Conservation (phyloP, 2,329 filamentous ascomycete species). For the Exutisphaerella laricina region DNA sequence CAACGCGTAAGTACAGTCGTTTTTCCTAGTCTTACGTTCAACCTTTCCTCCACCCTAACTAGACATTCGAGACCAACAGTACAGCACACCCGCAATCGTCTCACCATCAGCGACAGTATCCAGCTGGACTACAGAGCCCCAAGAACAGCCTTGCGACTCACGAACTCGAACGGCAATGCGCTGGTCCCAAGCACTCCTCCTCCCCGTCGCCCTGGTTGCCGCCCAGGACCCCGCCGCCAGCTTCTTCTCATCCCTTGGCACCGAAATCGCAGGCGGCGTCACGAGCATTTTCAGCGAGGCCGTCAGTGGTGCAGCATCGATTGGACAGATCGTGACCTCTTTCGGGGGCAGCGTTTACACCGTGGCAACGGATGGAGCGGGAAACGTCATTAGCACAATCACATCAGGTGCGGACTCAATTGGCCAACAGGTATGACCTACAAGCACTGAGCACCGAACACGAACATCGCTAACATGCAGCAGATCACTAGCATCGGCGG, state of each 20-base stretch:
- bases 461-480: too few species aligned
- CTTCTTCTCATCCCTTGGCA: conserved; percentile 12
- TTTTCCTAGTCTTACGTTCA: too few species aligned
- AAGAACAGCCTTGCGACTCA: neutral
- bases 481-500: conserved; percentile 12
- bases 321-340: neutral
- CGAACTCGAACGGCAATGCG: neutral
- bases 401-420: conserved; percentile 8
- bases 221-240: neutral
- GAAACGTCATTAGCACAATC: conserved; percentile 8
- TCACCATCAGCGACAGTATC: too few species aligned
- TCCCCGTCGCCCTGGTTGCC: conserved; percentile 1
- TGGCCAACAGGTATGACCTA: too few species aligned
- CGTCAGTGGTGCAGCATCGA: neutral
- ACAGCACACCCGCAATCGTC: too few species aligned
- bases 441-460: too few species aligned
- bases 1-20: too few species aligned
- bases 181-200: conserved; percentile 2
- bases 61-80: too few species aligned
- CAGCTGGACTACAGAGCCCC: neutral
- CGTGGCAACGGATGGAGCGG: conserved; percentile 11
- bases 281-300: conserved; percentile 2
- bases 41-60: too few species aligned
- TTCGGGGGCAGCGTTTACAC: conserved; percentile 15
- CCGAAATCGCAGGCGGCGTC: conserved; percentile 10